A percentile compares a stretch with the other conserved stretches of the same genome.
These are phyloP conservation scores for Trichopus zeylanicus DNA, from an alignment of 116 monocot genomes.

Conservation along the genomic window DNA sequence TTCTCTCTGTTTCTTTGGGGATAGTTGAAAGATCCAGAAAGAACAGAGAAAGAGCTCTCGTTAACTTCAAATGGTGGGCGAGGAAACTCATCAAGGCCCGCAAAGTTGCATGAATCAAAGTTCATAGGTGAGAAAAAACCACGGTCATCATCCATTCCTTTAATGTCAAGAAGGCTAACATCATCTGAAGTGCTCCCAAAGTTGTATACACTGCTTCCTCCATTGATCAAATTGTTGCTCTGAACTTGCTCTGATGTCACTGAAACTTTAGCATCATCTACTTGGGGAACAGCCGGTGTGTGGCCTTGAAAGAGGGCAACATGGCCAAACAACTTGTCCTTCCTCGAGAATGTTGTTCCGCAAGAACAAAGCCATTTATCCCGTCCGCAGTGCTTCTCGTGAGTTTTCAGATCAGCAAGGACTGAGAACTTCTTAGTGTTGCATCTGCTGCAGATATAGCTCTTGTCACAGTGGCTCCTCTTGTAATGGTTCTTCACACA, in stretches of 20 bases:
- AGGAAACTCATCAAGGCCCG: constrained; percentile 27
- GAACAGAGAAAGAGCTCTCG: constrained; percentile 25
- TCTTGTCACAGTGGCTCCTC: constrained; percentile 78
- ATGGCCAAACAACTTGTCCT: constrained; percentile 84
- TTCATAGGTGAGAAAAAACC: constrained; percentile 37
- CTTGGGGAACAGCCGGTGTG: constrained; percentile 29
- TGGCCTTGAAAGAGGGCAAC: constrained; percentile 69
- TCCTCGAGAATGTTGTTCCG: constrained; percentile 74
- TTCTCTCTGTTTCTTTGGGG: constrained; percentile 1
- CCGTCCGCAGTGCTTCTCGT: constrained; percentile 81
- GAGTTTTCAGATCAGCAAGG: constrained; percentile 63
- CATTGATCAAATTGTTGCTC: constrained; percentile 6
- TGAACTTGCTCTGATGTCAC: constrained; percentile 13
- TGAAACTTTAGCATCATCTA: constrained; percentile 20
- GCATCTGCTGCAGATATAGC: constrained; percentile 61
- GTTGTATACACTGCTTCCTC: constrained; percentile 6
- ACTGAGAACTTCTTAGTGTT: constrained; percentile 57
- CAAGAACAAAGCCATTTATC: constrained; percentile 77
- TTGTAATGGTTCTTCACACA: constrained; percentile 79
- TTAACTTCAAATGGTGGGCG: constrained; percentile 27
- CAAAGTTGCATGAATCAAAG: constrained; percentile 42
- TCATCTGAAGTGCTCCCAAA: constrained; percentile 17
- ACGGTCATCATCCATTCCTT: constrained; percentile 30
- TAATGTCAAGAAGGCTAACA: constrained; percentile 26
- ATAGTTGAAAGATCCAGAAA: constrained; percentile 7